A percentile compares a stretch with the other conserved stretches of the same genome.
These are phyloP conservation scores for Pseudopyricularia javanii DNA, from an alignment of 2,329 filamentous ascomycete species.

Conservation along the genomic window DNA sequence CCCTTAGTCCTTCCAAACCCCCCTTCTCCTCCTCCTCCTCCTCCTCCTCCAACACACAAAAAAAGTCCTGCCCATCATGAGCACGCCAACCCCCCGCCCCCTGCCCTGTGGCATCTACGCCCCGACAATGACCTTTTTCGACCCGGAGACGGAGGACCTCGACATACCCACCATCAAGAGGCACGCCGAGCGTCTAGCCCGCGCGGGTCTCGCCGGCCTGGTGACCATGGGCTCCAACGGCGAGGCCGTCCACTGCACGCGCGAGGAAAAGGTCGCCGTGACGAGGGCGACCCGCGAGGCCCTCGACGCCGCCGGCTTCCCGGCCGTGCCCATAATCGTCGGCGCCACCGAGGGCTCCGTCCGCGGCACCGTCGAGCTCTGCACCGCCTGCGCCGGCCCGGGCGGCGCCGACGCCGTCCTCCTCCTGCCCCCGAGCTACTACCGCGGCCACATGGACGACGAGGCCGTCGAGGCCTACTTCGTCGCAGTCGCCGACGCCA, in stretches of 20 bases:
- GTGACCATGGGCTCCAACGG: constrained; percentile 87
- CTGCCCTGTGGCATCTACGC: constrained; percentile 77
- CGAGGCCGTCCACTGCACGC: constrained; percentile 74
- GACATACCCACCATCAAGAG: constrained; percentile 69
- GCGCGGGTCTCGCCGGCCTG: constrained; percentile 67
- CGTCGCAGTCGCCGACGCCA: constrained; percentile 60
- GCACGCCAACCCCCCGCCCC: constrained; percentile 27
- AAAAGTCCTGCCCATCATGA: constrained; percentile 5
- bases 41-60: neutral
- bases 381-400: constrained; percentile 44
- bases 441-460: constrained; percentile 65
- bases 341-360: constrained; percentile 75
- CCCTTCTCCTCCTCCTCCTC: neutral
- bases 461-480: constrained; percentile 45
- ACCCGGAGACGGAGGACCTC: constrained; percentile 71
- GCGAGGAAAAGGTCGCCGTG: constrained; percentile 63
- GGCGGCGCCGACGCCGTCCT: constrained; percentile 73
- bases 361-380: constrained; percentile 65
- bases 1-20: too few species aligned
- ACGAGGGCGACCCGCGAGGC: constrained; percentile 70
- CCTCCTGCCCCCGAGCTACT: constrained; percentile 73
- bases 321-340: constrained; percentile 65
- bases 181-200: constrained; percentile 66
- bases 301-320: constrained; percentile 68
- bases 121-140: constrained; percentile 84